Conservation (phyloP, 2,329 filamentous ascomycete genomes). For the Clonostachys byssicola region DNA sequence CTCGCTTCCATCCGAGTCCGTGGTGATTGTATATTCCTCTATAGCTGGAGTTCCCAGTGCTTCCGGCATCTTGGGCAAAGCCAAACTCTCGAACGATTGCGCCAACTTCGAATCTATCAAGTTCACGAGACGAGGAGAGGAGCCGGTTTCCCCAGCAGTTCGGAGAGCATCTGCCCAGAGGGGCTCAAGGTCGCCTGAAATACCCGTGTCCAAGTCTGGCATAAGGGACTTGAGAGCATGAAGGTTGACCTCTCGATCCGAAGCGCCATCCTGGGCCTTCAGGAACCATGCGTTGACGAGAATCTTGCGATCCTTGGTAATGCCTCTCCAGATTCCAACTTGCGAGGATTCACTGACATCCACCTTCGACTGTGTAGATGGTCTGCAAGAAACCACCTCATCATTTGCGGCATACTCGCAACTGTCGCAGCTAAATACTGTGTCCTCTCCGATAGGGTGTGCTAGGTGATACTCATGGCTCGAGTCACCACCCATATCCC, state of each 20-base stretch:
- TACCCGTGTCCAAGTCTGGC: constrained; percentile 61
- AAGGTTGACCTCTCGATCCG: constrained; percentile 33
- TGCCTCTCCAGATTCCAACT: constrained; percentile 52
- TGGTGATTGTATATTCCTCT: constrained; percentile 2
- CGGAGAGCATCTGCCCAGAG: background rate
- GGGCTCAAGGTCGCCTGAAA: background rate
- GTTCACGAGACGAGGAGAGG: constrained; percentile 18
- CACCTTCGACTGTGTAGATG: background rate
- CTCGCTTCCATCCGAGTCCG: constrained; percentile 1
- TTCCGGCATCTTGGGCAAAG: background rate
- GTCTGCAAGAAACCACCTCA: constrained; percentile 58
- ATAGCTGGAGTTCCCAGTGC: constrained; percentile 4
- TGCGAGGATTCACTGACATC: constrained; percentile 3
- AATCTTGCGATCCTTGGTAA: constrained; percentile 63
- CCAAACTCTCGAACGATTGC: constrained; percentile 9
- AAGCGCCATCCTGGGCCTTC: constrained; percentile 12
- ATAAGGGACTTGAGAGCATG: constrained; percentile 62
- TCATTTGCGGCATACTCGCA: constrained; percentile 84
- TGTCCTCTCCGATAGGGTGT: constrained; percentile 78
- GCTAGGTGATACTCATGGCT: constrained; percentile 95
- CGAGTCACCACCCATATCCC: constrained; percentile 89
- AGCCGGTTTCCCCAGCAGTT: constrained; percentile 1
- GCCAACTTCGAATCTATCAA: constrained; percentile 24
- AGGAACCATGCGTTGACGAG: constrained; percentile 66
- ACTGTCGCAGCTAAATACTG: constrained; percentile 66